These are phyloP conservation scores for Fraxinus angustifolia DNA, from an alignment of 305 asterid genomes.

Conservation along the genomic window DNA sequence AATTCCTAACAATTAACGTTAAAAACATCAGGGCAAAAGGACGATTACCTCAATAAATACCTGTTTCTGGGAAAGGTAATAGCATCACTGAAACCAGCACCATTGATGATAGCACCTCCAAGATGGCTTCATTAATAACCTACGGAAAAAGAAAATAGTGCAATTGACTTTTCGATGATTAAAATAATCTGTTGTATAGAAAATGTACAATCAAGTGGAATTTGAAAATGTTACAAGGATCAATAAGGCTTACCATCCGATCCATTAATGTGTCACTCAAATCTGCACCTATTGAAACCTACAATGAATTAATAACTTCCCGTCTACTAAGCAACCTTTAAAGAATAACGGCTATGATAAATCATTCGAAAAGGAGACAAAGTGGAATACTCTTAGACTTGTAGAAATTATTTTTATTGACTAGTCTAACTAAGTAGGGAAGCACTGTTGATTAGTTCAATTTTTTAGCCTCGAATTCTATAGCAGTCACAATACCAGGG, in stretches of 20 bases:
- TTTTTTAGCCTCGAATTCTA: neutral
- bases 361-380: neutral
- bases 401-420: neutral
- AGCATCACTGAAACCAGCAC: constrained; percentile 93
- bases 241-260: constrained; percentile 63
- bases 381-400: neutral
- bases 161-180: neutral
- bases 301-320: neutral
- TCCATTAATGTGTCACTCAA: constrained; percentile 92
- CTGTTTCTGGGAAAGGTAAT: constrained; percentile 75
- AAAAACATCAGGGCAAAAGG: neutral
- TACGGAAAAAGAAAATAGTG: constrained; percentile 18
- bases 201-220: neutral
- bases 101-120: constrained; percentile 74
- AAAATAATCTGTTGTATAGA: neutral
- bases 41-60: constrained; percentile 23
- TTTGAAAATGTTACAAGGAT: neutral
- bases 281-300: constrained; percentile 66
- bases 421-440: neutral
- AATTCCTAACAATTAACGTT: neutral
- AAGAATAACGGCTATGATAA: neutral
- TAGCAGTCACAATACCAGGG: neutral
- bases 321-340: neutral
- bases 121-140: constrained; percentile 92
- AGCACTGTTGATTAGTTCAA: neutral